Evolutionary conservation across 768 basidiomycete species (phyloP).

Genomic region (Amanita exitialis): DNA sequence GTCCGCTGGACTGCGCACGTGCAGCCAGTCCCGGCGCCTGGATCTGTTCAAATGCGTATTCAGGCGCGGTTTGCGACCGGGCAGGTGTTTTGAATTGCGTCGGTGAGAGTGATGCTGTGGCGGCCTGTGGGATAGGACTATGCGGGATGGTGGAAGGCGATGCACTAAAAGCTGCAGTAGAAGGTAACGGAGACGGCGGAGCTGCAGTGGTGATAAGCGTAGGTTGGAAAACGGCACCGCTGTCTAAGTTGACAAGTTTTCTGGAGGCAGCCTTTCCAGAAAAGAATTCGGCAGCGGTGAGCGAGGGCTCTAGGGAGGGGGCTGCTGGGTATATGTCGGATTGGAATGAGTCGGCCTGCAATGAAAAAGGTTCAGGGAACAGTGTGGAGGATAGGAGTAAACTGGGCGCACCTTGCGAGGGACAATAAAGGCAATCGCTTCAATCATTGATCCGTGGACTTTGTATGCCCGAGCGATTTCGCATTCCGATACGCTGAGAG

Average conservation of each 20-base stretch:
- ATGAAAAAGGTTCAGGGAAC: not conserved
- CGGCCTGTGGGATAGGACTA: not conserved
- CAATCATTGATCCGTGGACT: slow-evolving; percentile 59
- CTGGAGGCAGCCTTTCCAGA: slow-evolving; percentile 69
- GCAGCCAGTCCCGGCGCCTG: not conserved
- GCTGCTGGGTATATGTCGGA: slow-evolving; percentile 96
- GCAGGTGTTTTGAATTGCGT: not conserved
- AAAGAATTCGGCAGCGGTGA: slow-evolving; percentile 82
- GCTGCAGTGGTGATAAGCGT: slow-evolving; percentile 17
- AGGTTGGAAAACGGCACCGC: slow-evolving; percentile 35
- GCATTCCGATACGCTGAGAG: slow-evolving; percentile 81
- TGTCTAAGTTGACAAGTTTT: slow-evolving; percentile 74
- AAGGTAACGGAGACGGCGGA: slow-evolving; percentile 12
- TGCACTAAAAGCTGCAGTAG: not conserved
- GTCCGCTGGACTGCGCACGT: not conserved
- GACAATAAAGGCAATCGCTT: slow-evolving; percentile 92
- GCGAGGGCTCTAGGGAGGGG: slow-evolving; percentile 67
- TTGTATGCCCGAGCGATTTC: slow-evolving; percentile 97
- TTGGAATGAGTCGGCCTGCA: slow-evolving; percentile 89
- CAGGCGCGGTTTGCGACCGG: not conserved
- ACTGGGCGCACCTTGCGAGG: slow-evolving; percentile 68
- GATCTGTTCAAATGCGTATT: not conserved
- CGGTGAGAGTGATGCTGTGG: not conserved
- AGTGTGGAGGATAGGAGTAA: not conserved
- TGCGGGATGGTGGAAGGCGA: not conserved